Percentiles rank a stretch among this genome's conserved stretches.
Evolutionary conservation across 306 rosid genomes (phyloP).

Genomic region (Parietaria judaica): DNA sequence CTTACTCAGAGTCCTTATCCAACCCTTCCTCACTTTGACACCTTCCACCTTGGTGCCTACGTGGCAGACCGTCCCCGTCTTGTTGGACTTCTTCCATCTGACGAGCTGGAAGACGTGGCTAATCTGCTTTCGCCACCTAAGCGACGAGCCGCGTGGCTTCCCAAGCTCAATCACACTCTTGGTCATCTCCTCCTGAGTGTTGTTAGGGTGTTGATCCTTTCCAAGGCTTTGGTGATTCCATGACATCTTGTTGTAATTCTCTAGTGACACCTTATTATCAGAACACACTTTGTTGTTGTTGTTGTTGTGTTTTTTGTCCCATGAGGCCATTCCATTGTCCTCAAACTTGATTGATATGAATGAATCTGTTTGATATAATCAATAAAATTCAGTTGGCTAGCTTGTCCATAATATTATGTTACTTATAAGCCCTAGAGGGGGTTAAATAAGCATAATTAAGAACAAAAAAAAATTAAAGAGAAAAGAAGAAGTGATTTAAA

Average conservation of each 20-base stretch:
- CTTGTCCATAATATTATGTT: too few species aligned
- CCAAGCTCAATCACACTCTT: conserved; percentile 87
- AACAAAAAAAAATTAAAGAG: too few species aligned
- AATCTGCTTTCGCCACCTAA: conserved; percentile 94
- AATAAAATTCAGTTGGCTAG: too few species aligned
- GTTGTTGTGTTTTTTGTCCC: conserved; percentile 65
- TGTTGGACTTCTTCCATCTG: conserved; percentile 67
- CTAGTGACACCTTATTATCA: conserved; percentile 50
- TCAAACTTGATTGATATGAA: conserved; percentile 94
- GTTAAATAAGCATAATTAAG: too few species aligned
- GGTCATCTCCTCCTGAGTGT: conserved; percentile 32
- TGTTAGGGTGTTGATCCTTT: conserved; percentile 21
- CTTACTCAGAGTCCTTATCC: conserved; percentile 85
- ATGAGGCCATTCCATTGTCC: conserved; percentile 79
- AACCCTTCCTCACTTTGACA: conserved; percentile 69
- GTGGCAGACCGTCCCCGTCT: conserved; percentile 50
- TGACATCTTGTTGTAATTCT: conserved; percentile 42
- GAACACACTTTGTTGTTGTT: conserved; percentile 28
- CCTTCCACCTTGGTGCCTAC: conserved; percentile 69
- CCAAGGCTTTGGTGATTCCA: conserved; percentile 38
- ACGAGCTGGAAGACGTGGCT: conserved; percentile 83
- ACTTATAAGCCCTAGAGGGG: too few species aligned
- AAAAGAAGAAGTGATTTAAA: too few species aligned
- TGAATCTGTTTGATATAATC: conserved; percentile 46
- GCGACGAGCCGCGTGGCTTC: conserved; percentile 42